Percentiles rank a stretch among this genome's conserved stretches.
These are phyloP conservation scores for Fraxinus nigra DNA, from an alignment of 305 asterid species.

Conservation along the genomic window DNA sequence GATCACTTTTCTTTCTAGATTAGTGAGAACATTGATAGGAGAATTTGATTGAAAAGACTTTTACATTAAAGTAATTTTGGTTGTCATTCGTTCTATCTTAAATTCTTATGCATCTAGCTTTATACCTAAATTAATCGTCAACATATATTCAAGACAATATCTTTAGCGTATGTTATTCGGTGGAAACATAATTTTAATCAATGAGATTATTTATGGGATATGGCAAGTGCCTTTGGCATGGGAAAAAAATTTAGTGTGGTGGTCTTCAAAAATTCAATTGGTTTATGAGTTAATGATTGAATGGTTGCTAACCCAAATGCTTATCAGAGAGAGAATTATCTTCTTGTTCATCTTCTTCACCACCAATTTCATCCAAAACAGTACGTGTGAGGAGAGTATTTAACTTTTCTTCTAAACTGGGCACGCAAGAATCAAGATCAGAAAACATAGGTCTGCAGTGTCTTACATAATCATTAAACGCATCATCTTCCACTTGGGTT, in stretches of 20 bases:
- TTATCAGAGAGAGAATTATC: neutral
- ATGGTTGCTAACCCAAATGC: neutral
- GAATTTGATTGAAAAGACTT: neutral
- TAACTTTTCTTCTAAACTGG: no score
- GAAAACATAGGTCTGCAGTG: no score
- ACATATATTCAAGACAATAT: neutral
- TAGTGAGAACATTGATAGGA: neutral
- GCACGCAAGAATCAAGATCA: no score
- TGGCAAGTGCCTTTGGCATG: neutral
- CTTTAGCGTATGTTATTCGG: neutral
- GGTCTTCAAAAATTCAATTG: constrained; percentile 20
- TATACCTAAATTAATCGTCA: neutral
- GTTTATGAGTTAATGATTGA: neutral
- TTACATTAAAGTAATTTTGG: neutral
- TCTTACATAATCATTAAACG: no score
- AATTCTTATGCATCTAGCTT: neutral
- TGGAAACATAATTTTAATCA: neutral
- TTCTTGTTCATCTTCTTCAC: no score
- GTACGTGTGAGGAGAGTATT: no score
- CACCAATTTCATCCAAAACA: no score
- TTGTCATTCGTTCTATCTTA: neutral
- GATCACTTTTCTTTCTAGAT: neutral
- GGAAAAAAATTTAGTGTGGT: constrained; percentile 7
- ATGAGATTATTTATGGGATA: neutral
- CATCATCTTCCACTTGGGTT: no score